Evolutionary conservation across 768 basidiomycete genomes (phyloP), one percentile per base, ranked within the genome.

Genomic region (Tylopilus felleus): DNA sequence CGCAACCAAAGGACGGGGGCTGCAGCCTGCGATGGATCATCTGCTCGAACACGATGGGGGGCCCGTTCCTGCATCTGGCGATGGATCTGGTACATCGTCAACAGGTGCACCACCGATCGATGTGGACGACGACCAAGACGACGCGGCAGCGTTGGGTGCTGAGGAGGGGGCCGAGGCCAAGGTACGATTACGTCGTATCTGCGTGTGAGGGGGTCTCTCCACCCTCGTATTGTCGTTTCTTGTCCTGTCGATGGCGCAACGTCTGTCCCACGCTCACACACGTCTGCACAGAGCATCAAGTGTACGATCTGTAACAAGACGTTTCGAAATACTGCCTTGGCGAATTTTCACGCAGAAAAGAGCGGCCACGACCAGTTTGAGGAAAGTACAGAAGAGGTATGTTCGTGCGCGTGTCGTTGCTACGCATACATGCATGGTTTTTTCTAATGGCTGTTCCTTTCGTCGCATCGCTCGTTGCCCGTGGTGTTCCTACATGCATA

Each of bases 351-450:
- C 63, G 95, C 93, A 0, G 93, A 95, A 71, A 93, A 93, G 76
- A 90, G 86, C 60, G 96, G 96, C 0, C 96, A 99, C 67, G 86
- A 93, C 70, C 86, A 94, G 60, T 98, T 98, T 58, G 94, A 97
- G 67, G 96, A 98, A 65, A 93, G 90, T 2, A 90, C 85, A 0
- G 94, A 98, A 64, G 96, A 98, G 80, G 93, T 91, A 43, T 46
- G 48, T 45, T 16, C 9, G 46, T 14, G 6, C 5, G 3, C 16
- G 13, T 8, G 2, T 8, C 12, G 29, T n/a, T 29, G 29, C 7
- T 8, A 8, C 29, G 7, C 29, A 8, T 29, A 29, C 7, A 29
- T 2, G 8, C 29, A 29, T 25, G 2, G 29, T 29, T 29, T 10
- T 9, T 29, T 8, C 8, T 29, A 8, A n/a, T n/a, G n/a, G n/a